These are phyloP conservation scores for Mortierella polycephala DNA, from an alignment of 371 early-diverging fungal genomes.

Conservation along the genomic window DNA sequence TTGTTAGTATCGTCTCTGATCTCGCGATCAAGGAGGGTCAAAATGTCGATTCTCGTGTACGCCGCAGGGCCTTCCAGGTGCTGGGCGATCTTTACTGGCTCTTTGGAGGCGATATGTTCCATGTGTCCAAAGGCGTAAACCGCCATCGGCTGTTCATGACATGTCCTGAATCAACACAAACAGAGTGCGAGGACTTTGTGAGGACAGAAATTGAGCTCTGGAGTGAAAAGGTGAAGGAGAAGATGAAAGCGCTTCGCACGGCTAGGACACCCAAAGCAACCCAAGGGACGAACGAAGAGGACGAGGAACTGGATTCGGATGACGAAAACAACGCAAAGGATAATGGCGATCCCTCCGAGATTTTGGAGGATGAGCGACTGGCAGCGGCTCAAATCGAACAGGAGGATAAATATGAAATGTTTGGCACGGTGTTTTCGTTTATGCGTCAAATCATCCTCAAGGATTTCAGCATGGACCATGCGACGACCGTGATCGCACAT, in stretches of 20 bases:
- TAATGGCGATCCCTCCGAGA: conserved; percentile 11
- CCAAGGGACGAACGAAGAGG: conserved; percentile 1
- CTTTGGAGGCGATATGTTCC: conserved; percentile 65
- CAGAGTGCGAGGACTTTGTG: conserved; percentile 52
- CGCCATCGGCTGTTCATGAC: conserved; percentile 52
- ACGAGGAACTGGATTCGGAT: conserved; percentile 22
- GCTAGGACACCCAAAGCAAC: conserved; percentile 22
- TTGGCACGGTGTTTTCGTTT: conserved; percentile 51
- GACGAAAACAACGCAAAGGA: conserved; percentile 4
- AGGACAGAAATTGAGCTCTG: conserved; percentile 52
- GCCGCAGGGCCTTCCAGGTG: conserved; percentile 59
- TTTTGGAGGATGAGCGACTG: conserved; percentile 32
- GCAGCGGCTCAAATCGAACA: conserved; percentile 44
- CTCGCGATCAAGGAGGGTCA: conserved; percentile 53
- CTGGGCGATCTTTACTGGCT: conserved; percentile 68
- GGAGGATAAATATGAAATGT: conserved; percentile 54
- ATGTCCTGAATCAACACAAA: conserved; percentile 58
- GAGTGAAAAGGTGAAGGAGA: conserved; percentile 32
- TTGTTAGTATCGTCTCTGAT: conserved; percentile 55
- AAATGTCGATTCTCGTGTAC: conserved; percentile 20
- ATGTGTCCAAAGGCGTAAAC: conserved; percentile 26
- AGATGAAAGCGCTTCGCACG: conserved; percentile 13
- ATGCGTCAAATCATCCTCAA: conserved; percentile 55
- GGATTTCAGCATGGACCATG: conserved; percentile 57
- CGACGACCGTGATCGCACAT: conserved; percentile 53